Evolutionary conservation across 345 rosid genomes (phyloP), one percentile per base, ranked within the genome.

Genomic region (Bruguiera gymnorhiza): DNA sequence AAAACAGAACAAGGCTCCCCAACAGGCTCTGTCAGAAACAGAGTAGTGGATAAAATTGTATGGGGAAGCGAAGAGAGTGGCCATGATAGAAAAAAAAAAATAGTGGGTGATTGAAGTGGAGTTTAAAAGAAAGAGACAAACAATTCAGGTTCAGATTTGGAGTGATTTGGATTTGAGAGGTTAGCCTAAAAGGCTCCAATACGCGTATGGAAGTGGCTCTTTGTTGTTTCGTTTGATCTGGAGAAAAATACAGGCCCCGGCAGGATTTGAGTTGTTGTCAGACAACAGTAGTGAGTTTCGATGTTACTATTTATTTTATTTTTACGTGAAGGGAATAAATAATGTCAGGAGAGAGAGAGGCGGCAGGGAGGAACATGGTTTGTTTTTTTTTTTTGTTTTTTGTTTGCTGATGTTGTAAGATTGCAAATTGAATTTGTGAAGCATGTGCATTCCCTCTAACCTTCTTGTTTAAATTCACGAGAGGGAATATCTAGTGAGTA

Each of bases 231-330:
- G 10, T 23, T 59, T 68, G 65, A 69, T 69, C 69, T 62, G 71
- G 15, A 27, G 72, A 73, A 52, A 73, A 30, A 56, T 9, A 24
- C 13, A 67, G 62, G 51, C 68, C 70, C 62, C 72, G 68, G 77
- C 77, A 46, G 69, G 68, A 68, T 63, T 21, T 21, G 61, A 68
- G 69, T 63, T 67, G 39, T 1, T 55, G 73, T 54, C 73, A 53
- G 72, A 74, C 60, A 43, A 68, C 77, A 67, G 63, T 62, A 36
- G 30, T 24, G 60, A 58, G 29, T 69, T 36, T 67, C 39, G 36
- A 26, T 59, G 30, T 13, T 65, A 43, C 13, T 13, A 43, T 56
- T 24, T 56, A 20, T 39, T 65, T 64, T 56, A 32, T 46, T 57
- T 72, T 36, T 18, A 36, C 51, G 23, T 21, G 39, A 26, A 31